phyloP scores from a whole-genome alignment of 2,329 filamentous ascomycete species.

The Neopestalotiopsis sp. region DNA sequence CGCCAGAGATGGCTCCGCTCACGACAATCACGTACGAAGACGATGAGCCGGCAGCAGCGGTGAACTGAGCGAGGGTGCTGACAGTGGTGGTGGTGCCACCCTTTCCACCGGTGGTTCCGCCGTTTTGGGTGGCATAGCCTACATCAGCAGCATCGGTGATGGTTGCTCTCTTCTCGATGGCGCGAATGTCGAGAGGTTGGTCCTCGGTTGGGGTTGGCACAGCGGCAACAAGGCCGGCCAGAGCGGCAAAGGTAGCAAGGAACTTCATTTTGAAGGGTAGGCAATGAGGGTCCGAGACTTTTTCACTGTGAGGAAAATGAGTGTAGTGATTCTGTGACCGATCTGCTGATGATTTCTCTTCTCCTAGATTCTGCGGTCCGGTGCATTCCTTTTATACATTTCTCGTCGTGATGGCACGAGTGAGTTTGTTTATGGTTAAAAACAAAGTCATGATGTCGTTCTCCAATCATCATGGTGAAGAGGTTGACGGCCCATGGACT shows the following conservation, averaged over 20 bases:
- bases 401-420: background rate
- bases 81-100: constrained; percentile 62
- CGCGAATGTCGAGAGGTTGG: constrained; percentile 20
- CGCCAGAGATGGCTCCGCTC: constrained; percentile 47
- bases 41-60: constrained; percentile 52
- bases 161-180: constrained; percentile 29
- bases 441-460: background rate
- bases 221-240: constrained; percentile 27
- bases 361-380: background rate
- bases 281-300: background rate
- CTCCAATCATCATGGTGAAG: background rate
- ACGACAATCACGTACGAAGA: constrained; percentile 51
- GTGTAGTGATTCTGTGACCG: background rate
- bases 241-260: constrained; percentile 23
- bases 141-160: constrained; percentile 27
- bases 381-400: background rate
- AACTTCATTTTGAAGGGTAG: constrained; percentile 27
- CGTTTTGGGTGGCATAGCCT: constrained; percentile 27
- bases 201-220: constrained; percentile 23
- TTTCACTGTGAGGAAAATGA: background rate
- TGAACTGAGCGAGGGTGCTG: constrained; percentile 53
- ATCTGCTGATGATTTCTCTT: background rate
- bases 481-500: constrained; percentile 3
- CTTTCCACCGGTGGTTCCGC: constrained; percentile 55
- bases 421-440: background rate